Percentiles rank a stretch among this genome's conserved stretches.
These are phyloP conservation scores for Chaetomium tenue DNA, from an alignment of 495 filamentous ascomycete species.

Conservation along the genomic window DNA sequence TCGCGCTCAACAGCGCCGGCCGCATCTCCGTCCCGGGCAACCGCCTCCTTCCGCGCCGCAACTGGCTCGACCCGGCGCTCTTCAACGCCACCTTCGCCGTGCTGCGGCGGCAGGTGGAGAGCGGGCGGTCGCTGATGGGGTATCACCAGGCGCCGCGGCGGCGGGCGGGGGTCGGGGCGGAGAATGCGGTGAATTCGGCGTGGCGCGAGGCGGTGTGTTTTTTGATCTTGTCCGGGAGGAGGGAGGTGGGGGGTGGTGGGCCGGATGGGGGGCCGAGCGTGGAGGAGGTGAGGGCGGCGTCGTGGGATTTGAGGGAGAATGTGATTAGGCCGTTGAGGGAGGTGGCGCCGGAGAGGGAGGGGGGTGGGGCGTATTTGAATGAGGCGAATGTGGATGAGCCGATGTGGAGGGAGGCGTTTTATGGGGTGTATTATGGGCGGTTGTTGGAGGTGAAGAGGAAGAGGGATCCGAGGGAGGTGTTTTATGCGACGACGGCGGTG, in stretches of 20 bases:
- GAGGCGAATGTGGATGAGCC: conserved; percentile 56
- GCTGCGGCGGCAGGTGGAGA: conserved; percentile 46
- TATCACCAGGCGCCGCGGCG: conserved; percentile 6
- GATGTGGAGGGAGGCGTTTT: conserved; percentile 59
- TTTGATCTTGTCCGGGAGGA: conserved; percentile 28
- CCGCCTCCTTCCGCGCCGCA: conserved; percentile 52
- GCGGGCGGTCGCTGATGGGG: conserved; percentile 37
- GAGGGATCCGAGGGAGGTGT: conserved; percentile 54
- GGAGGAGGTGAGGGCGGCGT: not conserved
- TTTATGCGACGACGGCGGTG: conserved; percentile 55
- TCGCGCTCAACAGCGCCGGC: not conserved
- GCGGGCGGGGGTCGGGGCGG: conserved; percentile 32
- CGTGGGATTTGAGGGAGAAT: not conserved
- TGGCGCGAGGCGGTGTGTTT: conserved; percentile 51
- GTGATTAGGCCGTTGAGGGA: not conserved
- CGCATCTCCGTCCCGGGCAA: not conserved
- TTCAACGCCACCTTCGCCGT: conserved; percentile 50
- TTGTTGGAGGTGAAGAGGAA: conserved; percentile 52
- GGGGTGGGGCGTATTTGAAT: conserved; percentile 48
- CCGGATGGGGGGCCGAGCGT: not conserved
- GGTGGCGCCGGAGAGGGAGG: conserved; percentile 31
- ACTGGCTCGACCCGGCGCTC: conserved; percentile 45
- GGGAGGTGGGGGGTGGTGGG: conserved; percentile 19
- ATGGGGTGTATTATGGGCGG: conserved; percentile 52
- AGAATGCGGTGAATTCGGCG: conserved; percentile 54